A percentile compares a stretch with the other conserved stretches of the same genome.
These are phyloP conservation scores for Anethum foeniculum DNA, from an alignment of 140 eudicot species.

Conservation along the genomic window DNA sequence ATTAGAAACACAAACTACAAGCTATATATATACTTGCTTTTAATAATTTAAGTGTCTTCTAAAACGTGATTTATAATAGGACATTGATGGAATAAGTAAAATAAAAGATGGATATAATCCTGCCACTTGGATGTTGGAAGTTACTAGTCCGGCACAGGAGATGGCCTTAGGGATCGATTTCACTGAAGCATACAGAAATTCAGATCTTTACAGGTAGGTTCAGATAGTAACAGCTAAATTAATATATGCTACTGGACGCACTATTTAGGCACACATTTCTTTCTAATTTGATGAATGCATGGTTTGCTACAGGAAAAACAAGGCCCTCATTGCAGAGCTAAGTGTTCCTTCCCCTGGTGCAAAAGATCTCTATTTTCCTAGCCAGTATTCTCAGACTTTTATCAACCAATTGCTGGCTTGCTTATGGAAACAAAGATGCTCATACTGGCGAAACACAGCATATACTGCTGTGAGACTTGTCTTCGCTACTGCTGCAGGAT, in stretches of 20 bases:
- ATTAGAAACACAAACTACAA: neutral
- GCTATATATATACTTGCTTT: neutral
- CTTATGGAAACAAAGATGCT: constrained; percentile 76
- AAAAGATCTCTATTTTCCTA: constrained; percentile 48
- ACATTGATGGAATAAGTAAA: constrained; percentile 36
- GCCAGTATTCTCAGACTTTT: constrained; percentile 58
- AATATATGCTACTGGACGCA: too few relatives aligned
- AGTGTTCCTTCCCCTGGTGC: constrained; percentile 53
- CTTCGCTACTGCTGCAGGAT: constrained; percentile 55
- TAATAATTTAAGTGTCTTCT: neutral
- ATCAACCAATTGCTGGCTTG: constrained; percentile 59
- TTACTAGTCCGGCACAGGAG: constrained; percentile 50
- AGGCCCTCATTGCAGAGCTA: constrained; percentile 56
- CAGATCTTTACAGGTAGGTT: constrained; percentile 35
- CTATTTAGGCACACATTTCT: too few relatives aligned
- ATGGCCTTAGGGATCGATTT: constrained; percentile 44
- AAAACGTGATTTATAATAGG: constrained; percentile 19
- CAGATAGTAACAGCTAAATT: neutral
- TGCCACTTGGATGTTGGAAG: constrained; percentile 79
- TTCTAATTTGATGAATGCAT: neutral
- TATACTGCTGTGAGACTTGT: constrained; percentile 71
- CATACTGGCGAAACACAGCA: constrained; percentile 79
- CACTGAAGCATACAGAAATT: constrained; percentile 42
- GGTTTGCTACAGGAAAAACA: constrained; percentile 57
- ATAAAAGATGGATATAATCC: constrained; percentile 62